Base-by-base conservation (phyloP, 768 basidiomycete species). In the Antrodiella citrinella region DNA sequence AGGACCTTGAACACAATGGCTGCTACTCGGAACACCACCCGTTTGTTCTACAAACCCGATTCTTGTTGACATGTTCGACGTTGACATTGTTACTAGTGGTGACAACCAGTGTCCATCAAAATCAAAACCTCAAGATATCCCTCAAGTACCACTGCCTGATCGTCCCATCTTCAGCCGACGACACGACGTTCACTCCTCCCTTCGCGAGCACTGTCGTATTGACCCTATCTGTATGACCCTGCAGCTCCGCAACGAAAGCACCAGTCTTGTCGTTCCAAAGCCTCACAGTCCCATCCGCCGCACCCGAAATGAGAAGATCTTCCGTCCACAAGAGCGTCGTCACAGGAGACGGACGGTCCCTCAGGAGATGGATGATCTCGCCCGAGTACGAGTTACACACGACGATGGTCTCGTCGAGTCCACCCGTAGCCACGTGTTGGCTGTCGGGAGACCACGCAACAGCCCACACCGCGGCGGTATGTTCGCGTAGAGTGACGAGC, bases 391-490 rank as follows among this genome's bases (percentile, higher is more conserved):
- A 55, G 53, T 57, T 49, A 40, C 50, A 53, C 12, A 57, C 51
- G 26, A 45, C 47, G 25, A 60, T 23, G n/a, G 50, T 53, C 1
- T 44, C 23, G 44, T 78, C 74, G 30, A 70, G 61, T 30, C 66
- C 67, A 2, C 71, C 72, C 9, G 72, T 71, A 30, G 69, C 68
- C 24, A 76, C 63, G 26, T 69, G 62, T 42, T 66, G 63, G 4
- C 71, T 71, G 58, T 76, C 71, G n/a, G 72, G 72, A 11, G 71
- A 72, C 50, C 73, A 69, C 51, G 65, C 59, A 44, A 73, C 70
- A 24, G 65, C 63, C 15, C 70, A 73, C 25, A 60, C 55, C 1
- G 49, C 39, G 15, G 52, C 60, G 0, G 48, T 52, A 44, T 64
- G 61, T 19, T 58, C 57, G 1, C 39, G 15, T 2, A 56, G 44